Percentiles rank a stretch among this genome's conserved stretches.
Evolutionary conservation across 176 grass and related monocot species (phyloP).

Genomic region (Secale cereale): DNA sequence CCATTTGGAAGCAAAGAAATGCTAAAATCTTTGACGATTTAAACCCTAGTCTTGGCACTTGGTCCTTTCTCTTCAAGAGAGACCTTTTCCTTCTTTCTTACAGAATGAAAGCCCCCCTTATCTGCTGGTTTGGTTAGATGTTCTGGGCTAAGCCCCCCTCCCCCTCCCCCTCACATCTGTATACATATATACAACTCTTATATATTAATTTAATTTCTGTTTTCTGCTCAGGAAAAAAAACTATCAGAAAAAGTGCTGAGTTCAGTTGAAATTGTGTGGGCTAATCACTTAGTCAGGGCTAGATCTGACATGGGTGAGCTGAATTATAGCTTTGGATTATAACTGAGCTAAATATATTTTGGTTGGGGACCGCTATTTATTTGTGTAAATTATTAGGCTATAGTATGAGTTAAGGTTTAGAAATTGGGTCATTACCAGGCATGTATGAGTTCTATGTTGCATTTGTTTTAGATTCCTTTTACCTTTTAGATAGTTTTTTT

Average conservation of each 20-base stretch:
- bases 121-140: too few species aligned
- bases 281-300: background rate
- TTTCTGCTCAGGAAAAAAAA: background rate
- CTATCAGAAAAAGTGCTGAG: background rate
- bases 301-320: constrained; percentile 7
- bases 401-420: background rate
- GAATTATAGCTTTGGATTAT: constrained; percentile 25
- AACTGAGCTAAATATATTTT: constrained; percentile 20
- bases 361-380: background rate
- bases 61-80: background rate
- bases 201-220: too few species aligned
- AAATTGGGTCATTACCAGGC: background rate
- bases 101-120: too few species aligned
- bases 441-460: background rate
- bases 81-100: background rate
- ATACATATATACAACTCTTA: background rate
- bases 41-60: background rate
- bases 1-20: background rate
- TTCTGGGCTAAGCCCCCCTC: too few species aligned
- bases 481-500: constrained; percentile 19
- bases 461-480: constrained; percentile 17
- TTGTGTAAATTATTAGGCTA: constrained; percentile 23
- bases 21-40: background rate
- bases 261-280: constrained; percentile 7
- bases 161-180: too few species aligned